Evolutionary conservation across 1,139 yeast genomes (phyloP), one percentile per base, ranked within the genome.

Genomic region (Debaryomyces robertsiae): DNA sequence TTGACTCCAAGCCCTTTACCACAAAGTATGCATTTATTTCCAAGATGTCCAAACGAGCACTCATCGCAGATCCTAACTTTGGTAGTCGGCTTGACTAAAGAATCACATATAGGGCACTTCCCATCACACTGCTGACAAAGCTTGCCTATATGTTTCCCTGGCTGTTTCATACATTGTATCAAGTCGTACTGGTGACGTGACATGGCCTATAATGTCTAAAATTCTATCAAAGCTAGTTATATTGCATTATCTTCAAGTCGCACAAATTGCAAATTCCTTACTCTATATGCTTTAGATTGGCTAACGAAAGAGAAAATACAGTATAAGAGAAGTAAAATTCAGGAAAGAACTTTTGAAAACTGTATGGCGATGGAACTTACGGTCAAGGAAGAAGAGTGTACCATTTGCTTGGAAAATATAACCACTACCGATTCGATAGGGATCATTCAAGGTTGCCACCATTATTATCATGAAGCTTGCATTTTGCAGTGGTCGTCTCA

Each of bases 91-190:
- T 86, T 81, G 9, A 89, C 96, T 49, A 75, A 79, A 1, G 96
- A 86, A 57, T 90, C 98, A 61, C 98, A 91, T 1, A 81, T 71
- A 2, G 97, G 97, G 56, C 98, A 91, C 48, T 83, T 74, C 1
- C 97, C 98, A 56, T 91, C 97, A 60, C 98, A 91, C 60, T 77
- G 85, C 29, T 79, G 81, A 56, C 98, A 91, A 6, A 91, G 71
- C 42, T 73, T 65, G 0, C 96, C 97, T 5, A 79, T 61, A 24
- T 68, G 63, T 0, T 81, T 75, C 1, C 98, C 97, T 2, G 96
- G 90, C 54, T 82, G 95, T 56, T 85, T 87, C 76, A 87, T 71
- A 59, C 98, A 91, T 68, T 85, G 83, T 3, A 87, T 79, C 27
- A 91, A 73, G 60, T 91, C 98, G 45, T 84, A 82, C 59, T 90